Evolutionary conservation across 768 basidiomycete species (phyloP), one percentile per base, ranked within the genome.

Genomic region (Lyophyllum shimeji): DNA sequence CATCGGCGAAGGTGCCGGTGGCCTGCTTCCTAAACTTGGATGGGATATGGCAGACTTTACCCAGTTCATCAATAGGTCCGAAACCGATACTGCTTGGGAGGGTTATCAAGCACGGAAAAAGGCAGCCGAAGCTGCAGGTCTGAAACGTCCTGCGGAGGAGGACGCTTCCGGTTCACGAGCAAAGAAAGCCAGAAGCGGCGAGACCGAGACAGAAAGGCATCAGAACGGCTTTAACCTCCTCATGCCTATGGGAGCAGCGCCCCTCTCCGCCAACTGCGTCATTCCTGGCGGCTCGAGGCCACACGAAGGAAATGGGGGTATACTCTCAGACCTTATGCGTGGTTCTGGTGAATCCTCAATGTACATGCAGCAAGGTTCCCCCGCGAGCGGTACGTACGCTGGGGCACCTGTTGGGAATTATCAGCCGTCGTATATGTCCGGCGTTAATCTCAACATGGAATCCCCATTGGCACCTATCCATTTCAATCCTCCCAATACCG

Each of bases 41-140:
- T 94, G 90, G 83, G 82, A 87, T 27, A 65, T 82, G 65, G 75
- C 81, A 44, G 89, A 91, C 65, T 94, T 95, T 67, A 86, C 89
- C 59, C 84, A 82, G 47, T 90, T 87, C 60, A 75, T 96, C 59
- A 93, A 90, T 71, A 86, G 85, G 63, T 83, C 89, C 0, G 95
- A 97, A 73, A 95, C 93, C 0, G 95, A 96, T 65, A 94, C 93
- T 1, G 94, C 93, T 33, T 93, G 89, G 80, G 94, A 96, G 66
- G 87, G 92, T 50, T 95, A 88, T 64, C 87, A 92, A 59, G 62
- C 79, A 4, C 84, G 93, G 61, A 95, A 87, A 69, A 80, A 79
- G 58, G 63, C 62, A 9, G 53, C 67, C 29, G 62, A 71, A 17
- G 43, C 70, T 44, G 58, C 56, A 40, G 62, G 69, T 5, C 76